Evolutionary conservation across 1,139 yeast genomes (phyloP), one percentile per base, ranked within the genome.

Genomic region (Candida sp.): DNA sequence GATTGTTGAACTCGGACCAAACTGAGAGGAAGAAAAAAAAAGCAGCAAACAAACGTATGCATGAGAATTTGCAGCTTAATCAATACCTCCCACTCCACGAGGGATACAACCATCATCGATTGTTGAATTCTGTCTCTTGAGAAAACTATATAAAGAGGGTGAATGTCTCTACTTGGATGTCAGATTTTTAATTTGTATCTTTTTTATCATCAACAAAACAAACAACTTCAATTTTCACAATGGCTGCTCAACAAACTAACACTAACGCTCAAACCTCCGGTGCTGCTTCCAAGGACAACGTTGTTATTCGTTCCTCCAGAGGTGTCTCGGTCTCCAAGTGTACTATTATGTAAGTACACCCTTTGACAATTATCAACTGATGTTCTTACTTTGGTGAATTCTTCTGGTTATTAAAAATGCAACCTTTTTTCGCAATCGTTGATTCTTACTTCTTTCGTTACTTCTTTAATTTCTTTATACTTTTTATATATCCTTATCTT

Each of bases 221-320:
- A 40, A 27, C 26, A 7, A 40, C 39, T 26, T n/a, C 27, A 40
- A 17, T 17, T 11, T n/a, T 28, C 12, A 38, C 40, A 49, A 49
- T 49, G 52, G 52, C 52, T 44, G 52, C 52, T 49, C 52, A 49
- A 49, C 46, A 46, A 30, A 34, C 42, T 17, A 33, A 27, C 32
- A 42, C 25, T 32, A 31, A 31, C 28, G 35, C 45, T 43, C 28
- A 30, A n/a, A 22, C 44, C 9, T 43, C 38, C 43, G 37, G 7
- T 23, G 47, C 35, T 28, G 50, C 44, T 48, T 37, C 50, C 39
- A 48, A 48, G 44, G 50, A 48, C 17, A 48, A 48, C 28, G 50
- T 35, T 28, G 35, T 43, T 22, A 7, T 3, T 11, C 5, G 9
- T 12, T 26, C 42, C 26, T 11, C 40, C 43, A 26, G 27, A 23